These are phyloP conservation scores for Meredithiella fracta DNA, from an alignment of 2,329 filamentous ascomycete species.

Conservation along the genomic window DNA sequence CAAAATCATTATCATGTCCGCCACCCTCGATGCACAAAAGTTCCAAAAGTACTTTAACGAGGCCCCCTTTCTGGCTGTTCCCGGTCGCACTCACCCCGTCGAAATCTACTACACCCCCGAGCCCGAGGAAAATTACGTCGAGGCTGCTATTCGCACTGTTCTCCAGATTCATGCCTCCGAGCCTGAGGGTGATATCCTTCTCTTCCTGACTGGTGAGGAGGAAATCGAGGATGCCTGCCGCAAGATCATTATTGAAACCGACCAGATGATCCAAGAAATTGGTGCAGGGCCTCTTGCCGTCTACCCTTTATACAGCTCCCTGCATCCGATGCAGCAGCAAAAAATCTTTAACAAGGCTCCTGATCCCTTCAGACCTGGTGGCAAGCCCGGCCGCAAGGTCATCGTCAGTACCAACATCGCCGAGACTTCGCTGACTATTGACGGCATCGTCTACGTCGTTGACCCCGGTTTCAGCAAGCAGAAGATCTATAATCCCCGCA, in stretches of 20 bases:
- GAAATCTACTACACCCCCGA: slow-evolving; percentile 98
- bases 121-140: slow-evolving; percentile 89
- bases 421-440: slow-evolving; percentile 92
- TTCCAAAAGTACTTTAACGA: slow-evolving; percentile 96
- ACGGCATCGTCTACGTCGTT: slow-evolving; percentile 98
- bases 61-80: slow-evolving; percentile 82
- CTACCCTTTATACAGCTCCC: slow-evolving; percentile 84
- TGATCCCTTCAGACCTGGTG: slow-evolving; percentile 51
- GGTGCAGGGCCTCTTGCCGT: slow-evolving; percentile 79
- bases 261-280: slow-evolving; percentile 81
- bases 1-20: slow-evolving; percentile 98
- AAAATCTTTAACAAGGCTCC: slow-evolving; percentile 88
- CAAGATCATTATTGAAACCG: slow-evolving; percentile 78
- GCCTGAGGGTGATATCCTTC: slow-evolving; percentile 74
- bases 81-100: slow-evolving; percentile 86
- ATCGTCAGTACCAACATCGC: slow-evolving; percentile 97
- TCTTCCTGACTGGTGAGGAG: slow-evolving; percentile 95
- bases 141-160: slow-evolving; percentile 85
- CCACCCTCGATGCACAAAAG: slow-evolving; percentile 91
- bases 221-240: slow-evolving; percentile 94
- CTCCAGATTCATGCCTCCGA: slow-evolving; percentile 93
- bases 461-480: slow-evolving; percentile 98
- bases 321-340: slow-evolving; percentile 87
- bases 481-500: slow-evolving; percentile 95
- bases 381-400: slow-evolving; percentile 77